Conservation (phyloP, 495 filamentous ascomycete species). For the Thozetella sp. region DNA sequence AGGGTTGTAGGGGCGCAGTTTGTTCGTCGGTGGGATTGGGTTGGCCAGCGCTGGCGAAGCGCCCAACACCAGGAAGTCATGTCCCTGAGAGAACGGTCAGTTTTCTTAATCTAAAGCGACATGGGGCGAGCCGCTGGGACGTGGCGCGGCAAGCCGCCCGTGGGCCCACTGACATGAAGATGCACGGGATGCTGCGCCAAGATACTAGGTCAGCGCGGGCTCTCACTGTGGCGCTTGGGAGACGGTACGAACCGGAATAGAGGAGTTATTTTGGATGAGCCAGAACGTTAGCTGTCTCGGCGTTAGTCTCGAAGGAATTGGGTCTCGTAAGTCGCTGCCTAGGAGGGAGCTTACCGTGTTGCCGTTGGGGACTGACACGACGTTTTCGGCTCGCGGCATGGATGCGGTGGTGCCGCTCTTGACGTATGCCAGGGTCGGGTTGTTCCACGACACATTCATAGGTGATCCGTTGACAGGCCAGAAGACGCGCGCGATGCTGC, state of each 20-base stretch:
- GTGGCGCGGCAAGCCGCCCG: neutral
- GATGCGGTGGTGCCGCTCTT: slow-evolving; percentile 19
- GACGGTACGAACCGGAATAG: slow-evolving; percentile 14
- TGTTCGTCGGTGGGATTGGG: slow-evolving; percentile 11
- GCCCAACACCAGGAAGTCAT: slow-evolving; percentile 56
- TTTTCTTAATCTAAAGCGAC: neutral
- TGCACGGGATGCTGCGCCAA: slow-evolving; percentile 41
- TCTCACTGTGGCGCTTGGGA: neutral
- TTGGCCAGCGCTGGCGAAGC: slow-evolving; percentile 28
- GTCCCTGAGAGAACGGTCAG: slow-evolving; percentile 24
- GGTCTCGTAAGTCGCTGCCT: neutral
- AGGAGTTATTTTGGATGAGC: slow-evolving; percentile 47
- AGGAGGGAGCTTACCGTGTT: slow-evolving; percentile 18
- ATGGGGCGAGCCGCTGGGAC: neutral
- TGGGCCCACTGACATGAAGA: slow-evolving; percentile 29
- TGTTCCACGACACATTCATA: slow-evolving; percentile 29
- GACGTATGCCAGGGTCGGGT: slow-evolving; percentile 33
- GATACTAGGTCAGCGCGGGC: neutral
- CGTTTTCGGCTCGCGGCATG: slow-evolving; percentile 19
- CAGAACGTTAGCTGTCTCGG: slow-evolving; percentile 32
- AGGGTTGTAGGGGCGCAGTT: slow-evolving; percentile 26
- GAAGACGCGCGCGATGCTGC: slow-evolving; percentile 22
- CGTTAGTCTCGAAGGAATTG: neutral
- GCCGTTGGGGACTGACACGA: slow-evolving; percentile 13
- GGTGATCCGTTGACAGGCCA: slow-evolving; percentile 35